Evolutionary conservation across 1,139 yeast genomes (phyloP).

Genomic region (Geotrichum bryndzae): DNA sequence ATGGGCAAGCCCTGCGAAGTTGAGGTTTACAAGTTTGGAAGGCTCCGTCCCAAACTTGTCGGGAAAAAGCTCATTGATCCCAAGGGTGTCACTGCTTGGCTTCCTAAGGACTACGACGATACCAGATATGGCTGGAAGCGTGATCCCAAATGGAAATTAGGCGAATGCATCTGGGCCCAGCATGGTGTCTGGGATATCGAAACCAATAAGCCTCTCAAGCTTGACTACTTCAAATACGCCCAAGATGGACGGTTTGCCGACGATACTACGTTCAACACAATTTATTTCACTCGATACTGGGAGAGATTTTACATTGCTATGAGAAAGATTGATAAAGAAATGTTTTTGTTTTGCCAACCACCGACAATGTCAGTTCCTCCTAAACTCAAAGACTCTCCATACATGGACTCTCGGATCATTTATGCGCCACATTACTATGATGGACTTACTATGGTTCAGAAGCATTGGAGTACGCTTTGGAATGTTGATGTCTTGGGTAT

Average conservation of each 20-base stretch:
- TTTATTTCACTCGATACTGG: conserved; percentile 57
- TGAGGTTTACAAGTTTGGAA: conserved; percentile 58
- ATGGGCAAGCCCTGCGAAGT: conserved; percentile 65
- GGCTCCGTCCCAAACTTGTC: conserved; percentile 66
- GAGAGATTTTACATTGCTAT: conserved; percentile 44
- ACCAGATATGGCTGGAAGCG: conserved; percentile 61
- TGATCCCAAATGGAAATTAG: conserved; percentile 55
- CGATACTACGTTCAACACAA: conserved; percentile 56
- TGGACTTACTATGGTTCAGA: conserved; percentile 82
- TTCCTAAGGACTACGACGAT: conserved; percentile 39
- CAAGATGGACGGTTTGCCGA: conserved; percentile 44
- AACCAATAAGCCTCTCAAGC: conserved; percentile 37
- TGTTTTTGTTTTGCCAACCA: conserved; percentile 67
- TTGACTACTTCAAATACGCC: conserved; percentile 44
- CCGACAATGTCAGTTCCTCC: conserved; percentile 85
- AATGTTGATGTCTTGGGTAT: conserved; percentile 82
- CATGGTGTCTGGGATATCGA: conserved; percentile 66
- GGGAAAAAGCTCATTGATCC: conserved; percentile 60
- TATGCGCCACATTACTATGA: conserved; percentile 85
- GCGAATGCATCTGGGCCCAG: conserved; percentile 67
- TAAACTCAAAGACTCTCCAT: conserved; percentile 45
- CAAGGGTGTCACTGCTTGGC: conserved; percentile 61
- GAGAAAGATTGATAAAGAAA: conserved; percentile 43
- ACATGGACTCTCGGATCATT: conserved; percentile 59
- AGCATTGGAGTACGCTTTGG: conserved; percentile 54